These are phyloP conservation scores for Xylaria telfairii DNA, from an alignment of 495 filamentous ascomycete genomes.

Conservation along the genomic window DNA sequence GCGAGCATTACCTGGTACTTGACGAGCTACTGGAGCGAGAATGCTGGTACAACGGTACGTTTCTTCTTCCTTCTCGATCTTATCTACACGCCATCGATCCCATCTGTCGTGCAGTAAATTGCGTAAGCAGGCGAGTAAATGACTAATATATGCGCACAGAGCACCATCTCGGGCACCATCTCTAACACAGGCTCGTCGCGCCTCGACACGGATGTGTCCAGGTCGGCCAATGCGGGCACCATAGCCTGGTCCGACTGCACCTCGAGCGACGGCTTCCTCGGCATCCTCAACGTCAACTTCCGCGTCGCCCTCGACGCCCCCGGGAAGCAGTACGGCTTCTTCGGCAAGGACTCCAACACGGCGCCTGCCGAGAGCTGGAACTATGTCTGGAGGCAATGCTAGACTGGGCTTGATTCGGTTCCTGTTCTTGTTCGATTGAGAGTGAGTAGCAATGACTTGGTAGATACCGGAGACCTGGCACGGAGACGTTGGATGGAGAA, in stretches of 20 bases:
- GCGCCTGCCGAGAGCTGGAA: constrained; percentile 46
- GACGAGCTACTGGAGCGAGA: constrained; percentile 50
- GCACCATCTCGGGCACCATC: constrained; percentile 36
- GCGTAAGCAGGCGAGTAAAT: background rate
- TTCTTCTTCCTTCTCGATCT: background rate
- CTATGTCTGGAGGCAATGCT: constrained; percentile 52
- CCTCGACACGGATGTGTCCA: constrained; percentile 40
- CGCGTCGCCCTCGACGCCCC: constrained; percentile 44
- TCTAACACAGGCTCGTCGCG: constrained; percentile 33
- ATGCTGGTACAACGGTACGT: constrained; percentile 45
- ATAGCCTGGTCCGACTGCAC: constrained; percentile 50
- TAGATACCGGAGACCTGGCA: background rate
- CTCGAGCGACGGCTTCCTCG: constrained; percentile 37
- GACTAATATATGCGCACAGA: constrained; percentile 23
- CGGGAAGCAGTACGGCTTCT: constrained; percentile 43
- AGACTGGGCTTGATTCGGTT: background rate
- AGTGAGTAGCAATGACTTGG: background rate
- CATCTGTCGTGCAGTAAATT: too few relatives aligned
- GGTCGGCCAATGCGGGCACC: constrained; percentile 32
- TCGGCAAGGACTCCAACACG: constrained; percentile 42
- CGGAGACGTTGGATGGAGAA: background rate
- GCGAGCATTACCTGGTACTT: constrained; percentile 44
- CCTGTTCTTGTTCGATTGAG: background rate
- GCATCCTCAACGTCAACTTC: constrained; percentile 55
- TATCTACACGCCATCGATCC: background rate